phyloP scores from a whole-genome alignment of 768 basidiomycete genomes.

The Thelephora aurantiotincta region DNA sequence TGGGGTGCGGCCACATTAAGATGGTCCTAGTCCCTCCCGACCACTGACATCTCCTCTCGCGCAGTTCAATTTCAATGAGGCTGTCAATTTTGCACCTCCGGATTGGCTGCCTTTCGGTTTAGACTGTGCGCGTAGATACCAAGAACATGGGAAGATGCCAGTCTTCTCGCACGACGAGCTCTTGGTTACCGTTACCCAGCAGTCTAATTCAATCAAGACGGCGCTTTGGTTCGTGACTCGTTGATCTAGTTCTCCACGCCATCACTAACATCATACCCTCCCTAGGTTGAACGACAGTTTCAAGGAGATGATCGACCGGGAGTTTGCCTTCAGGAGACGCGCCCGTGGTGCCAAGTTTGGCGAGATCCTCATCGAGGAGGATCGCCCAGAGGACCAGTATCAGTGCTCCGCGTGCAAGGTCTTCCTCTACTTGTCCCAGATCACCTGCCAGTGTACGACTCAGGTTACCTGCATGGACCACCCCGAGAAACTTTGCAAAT shows the following conservation, averaged over 20 bases:
- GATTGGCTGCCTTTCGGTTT: conserved; percentile 87
- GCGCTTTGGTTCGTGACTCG: conserved; percentile 58
- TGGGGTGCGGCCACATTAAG: conserved; percentile 38
- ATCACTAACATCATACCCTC: conserved; percentile 9
- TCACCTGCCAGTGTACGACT: conserved; percentile 67
- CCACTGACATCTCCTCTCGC: background rate
- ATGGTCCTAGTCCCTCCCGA: background rate
- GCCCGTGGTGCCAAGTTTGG: conserved; percentile 45
- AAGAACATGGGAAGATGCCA: conserved; percentile 81
- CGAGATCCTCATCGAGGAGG: conserved; percentile 64
- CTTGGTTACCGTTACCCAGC: conserved; percentile 93
- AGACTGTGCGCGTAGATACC: conserved; percentile 82
- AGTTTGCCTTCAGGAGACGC: conserved; percentile 50
- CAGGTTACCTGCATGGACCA: conserved; percentile 83
- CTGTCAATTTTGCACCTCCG: conserved; percentile 94
- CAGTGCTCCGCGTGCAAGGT: conserved; percentile 89
- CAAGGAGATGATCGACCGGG: conserved; percentile 79
- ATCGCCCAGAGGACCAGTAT: conserved; percentile 87
- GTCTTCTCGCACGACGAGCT: conserved; percentile 99
- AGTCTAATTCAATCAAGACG: conserved; percentile 84
- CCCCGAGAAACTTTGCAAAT: conserved; percentile 59
- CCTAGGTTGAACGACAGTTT: conserved; percentile 73
- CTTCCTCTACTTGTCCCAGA: conserved; percentile 91
- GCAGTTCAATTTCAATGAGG: conserved; percentile 97
- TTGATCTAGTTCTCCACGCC: background rate